Evolutionary conservation across 78 protist genomes (phyloP).

Genomic region (Dictyostelium discoideum): DNA sequence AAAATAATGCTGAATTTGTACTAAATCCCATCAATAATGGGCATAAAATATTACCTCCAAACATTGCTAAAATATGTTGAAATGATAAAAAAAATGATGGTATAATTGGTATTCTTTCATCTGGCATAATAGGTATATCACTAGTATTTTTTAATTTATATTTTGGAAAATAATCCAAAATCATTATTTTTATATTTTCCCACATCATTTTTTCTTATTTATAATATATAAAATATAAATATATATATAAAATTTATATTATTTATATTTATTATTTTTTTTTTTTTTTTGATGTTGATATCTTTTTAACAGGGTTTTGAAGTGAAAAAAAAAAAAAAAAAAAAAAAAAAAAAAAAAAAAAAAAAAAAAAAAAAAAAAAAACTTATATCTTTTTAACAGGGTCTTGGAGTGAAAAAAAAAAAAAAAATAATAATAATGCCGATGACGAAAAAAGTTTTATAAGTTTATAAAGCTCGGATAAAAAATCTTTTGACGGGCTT

Average conservation of each 20-base stretch:
- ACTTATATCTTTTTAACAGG: no score
- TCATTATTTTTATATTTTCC: neutral
- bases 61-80: constrained; percentile 74
- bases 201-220: neutral
- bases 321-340: no score
- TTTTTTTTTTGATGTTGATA: no score
- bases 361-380: no score
- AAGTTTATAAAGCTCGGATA: no score
- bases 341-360: no score
- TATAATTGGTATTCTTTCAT: constrained; percentile 8
- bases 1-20: neutral
- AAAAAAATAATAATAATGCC: no score
- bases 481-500: no score
- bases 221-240: neutral
- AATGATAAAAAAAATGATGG: neutral
- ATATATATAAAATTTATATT: neutral
- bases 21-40: constrained; percentile 37
- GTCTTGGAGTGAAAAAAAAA: no score
- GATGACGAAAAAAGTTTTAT: no score
- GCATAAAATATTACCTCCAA: constrained; percentile 24
- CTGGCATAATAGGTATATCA: neutral
- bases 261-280: neutral
- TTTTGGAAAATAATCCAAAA: constrained; percentile 44
- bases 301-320: no score
- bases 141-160: neutral